These are phyloP conservation scores for Peronospora farinosa DNA, from an alignment of 352 stramenopile species.

Conservation along the genomic window DNA sequence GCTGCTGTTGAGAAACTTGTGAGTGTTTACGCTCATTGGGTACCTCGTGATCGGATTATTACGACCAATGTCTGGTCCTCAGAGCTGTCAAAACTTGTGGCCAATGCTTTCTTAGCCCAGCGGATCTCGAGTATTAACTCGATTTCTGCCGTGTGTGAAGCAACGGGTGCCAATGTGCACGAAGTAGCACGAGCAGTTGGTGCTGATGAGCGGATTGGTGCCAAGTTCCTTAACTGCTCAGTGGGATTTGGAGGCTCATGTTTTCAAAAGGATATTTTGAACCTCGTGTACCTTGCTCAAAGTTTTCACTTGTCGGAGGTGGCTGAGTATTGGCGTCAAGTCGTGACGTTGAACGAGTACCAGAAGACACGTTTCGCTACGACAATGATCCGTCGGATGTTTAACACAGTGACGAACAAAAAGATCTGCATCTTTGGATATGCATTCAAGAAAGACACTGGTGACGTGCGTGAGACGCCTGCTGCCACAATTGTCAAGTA, in stretches of 20 bases:
- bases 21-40: constrained; percentile 97
- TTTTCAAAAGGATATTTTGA: constrained; percentile 92
- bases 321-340: constrained; percentile 98
- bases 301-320: constrained; percentile 96
- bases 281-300: constrained; percentile 99
- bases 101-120: constrained; percentile 99
- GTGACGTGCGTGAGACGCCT: constrained; percentile 97
- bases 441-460: constrained; percentile 99
- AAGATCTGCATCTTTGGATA: constrained; percentile 99
- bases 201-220: constrained; percentile 96
- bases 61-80: constrained; percentile 99
- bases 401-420: constrained; percentile 99
- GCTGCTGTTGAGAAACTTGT: constrained; percentile 89
- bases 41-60: constrained; percentile 91
- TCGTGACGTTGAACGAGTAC: constrained; percentile 99
- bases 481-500: constrained; percentile 96
- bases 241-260: constrained; percentile 95
- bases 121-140: constrained; percentile 99
- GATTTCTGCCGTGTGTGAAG: constrained; percentile 98
- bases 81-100: constrained; percentile 99
- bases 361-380: constrained; percentile 99
- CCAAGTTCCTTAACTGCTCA: constrained; percentile 96
- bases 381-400: constrained; percentile 97
- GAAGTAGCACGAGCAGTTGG: constrained; percentile 97
- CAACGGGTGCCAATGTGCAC: constrained; percentile 95